Evolutionary conservation across 1,139 yeast species (phyloP).

Genomic region (Yamadazyma diospyri): DNA sequence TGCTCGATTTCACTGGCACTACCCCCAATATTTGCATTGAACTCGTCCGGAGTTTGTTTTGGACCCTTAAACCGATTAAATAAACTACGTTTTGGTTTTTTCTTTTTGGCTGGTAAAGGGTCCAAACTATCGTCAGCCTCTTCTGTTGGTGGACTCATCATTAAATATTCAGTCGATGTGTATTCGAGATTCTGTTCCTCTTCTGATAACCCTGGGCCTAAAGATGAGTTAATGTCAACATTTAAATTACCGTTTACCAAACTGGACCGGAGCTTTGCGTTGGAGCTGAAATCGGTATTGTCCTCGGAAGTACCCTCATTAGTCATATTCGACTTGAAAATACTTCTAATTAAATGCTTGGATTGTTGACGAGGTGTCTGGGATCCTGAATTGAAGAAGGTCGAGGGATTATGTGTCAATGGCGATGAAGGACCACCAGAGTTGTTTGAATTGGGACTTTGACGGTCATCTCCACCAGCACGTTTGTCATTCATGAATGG

Average conservation of each 20-base stretch:
- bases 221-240: neutral
- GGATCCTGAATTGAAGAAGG: slow-evolving; percentile 9
- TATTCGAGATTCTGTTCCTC: slow-evolving; percentile 10
- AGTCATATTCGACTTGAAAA: slow-evolving; percentile 30
- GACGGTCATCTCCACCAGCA: slow-evolving; percentile 14
- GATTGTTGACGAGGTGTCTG: slow-evolving; percentile 22
- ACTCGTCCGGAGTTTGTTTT: slow-evolving; percentile 18
- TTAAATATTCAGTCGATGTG: slow-evolving; percentile 15
- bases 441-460: neutral
- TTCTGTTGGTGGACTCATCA: slow-evolving; percentile 22
- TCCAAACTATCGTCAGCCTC: slow-evolving; percentile 20
- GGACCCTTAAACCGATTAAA: slow-evolving; percentile 40
- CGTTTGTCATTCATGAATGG: slow-evolving; percentile 43
- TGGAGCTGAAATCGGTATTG: neutral
- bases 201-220: slow-evolving; percentile 4
- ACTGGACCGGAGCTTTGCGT: neutral
- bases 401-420: slow-evolving; percentile 8
- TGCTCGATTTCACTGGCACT: slow-evolving; percentile 6
- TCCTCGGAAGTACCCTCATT: neutral
- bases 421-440: slow-evolving; percentile 22
- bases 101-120: slow-evolving; percentile 22
- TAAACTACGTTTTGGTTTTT: slow-evolving; percentile 34
- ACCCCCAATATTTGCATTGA: slow-evolving; percentile 8
- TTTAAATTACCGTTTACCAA: neutral
- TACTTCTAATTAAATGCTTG: slow-evolving; percentile 39